A percentile compares a stretch with the other conserved stretches of the same genome.
Conservation (phyloP, 2,329 filamentous ascomycete genomes). For the Phaeophleospora eucalypticola region DNA sequence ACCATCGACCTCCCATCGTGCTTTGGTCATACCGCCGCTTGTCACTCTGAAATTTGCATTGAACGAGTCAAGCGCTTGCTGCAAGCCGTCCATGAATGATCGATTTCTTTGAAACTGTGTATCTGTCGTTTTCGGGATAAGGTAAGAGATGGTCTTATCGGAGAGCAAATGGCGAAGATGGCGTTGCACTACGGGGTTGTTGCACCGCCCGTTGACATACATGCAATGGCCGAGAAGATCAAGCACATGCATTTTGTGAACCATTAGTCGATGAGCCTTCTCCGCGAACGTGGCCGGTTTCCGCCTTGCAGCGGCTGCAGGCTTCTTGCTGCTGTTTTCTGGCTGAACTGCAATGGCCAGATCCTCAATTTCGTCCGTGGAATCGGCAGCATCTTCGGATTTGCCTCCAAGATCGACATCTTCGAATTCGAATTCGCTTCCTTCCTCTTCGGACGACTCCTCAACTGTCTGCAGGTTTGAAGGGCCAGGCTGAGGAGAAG, state of each 20-base stretch:
- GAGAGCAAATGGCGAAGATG: conserved; percentile 62
- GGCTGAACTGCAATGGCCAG: conserved; percentile 40
- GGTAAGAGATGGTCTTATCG: conserved; percentile 60
- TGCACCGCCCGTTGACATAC: conserved; percentile 84
- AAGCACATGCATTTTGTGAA: conserved; percentile 84
- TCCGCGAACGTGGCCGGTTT: conserved; percentile 55
- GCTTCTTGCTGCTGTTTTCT: conserved; percentile 30
- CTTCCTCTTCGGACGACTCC: conserved; percentile 32
- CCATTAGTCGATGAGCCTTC: conserved; percentile 60
- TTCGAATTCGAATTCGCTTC: conserved; percentile 61
- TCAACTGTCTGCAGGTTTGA: conserved; percentile 26
- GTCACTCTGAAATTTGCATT: conserved; percentile 66
- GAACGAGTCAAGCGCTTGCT: conserved; percentile 64
- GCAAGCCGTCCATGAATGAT: conserved; percentile 74
- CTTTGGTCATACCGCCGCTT: conserved; percentile 63
- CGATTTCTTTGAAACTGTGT: conserved; percentile 73
- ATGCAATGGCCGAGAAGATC: conserved; percentile 75
- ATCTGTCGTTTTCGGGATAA: conserved; percentile 64
- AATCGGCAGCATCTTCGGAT: conserved; percentile 18
- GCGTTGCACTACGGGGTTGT: conserved; percentile 40
- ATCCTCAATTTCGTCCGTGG: conserved; percentile 32
- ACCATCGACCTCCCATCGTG: conserved; percentile 67
- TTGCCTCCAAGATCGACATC: conserved; percentile 50
- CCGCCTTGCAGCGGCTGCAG: conserved; percentile 37
- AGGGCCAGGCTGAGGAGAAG: background rate